Evolutionary conservation across 1,139 yeast species (phyloP), one percentile per base, ranked within the genome.

Genomic region (Nadsonia commutata): DNA sequence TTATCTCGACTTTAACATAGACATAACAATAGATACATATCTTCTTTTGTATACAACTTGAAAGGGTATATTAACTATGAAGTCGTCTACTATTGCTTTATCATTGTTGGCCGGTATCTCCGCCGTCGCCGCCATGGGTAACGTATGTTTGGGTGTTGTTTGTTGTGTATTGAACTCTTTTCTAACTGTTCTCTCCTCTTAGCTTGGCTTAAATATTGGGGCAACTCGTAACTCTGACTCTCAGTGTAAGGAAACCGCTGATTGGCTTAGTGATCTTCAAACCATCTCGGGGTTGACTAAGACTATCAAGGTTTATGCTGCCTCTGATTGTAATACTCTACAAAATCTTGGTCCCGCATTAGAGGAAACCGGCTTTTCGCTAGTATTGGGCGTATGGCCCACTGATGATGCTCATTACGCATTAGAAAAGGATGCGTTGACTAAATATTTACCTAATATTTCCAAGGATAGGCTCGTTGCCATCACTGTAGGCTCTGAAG

Each of bases 361-460:
- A 47, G 86, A 79, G 56, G 66, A 68, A 43, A 77, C 77, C 51
- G 83, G 85, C 44, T 81, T 86, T 71, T 68, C 72, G 57, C 63
- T 82, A 44, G 74, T 84, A 62, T 67, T 83, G 41, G 95, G 95
- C 63, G 71, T 86, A 55, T 85, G 95, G 95, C 95, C 95, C 61
- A 82, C 70, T 44, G 94, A 83, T 58, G 83, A 76, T 45, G 62
- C 76, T 44, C 93, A 83, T 61, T 85, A 71, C 58, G 65, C 62
- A 37, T 78, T 68, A 6, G 96, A 86, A 66, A 73, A 80, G 61
- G 57, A 61, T 31, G 94, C 95, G 38, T 70, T 85, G 57, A 54
- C 67, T 50, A 49, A 64, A n/a, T 78, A 79, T 63, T 72, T 86
- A 62, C 94, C 95, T 54, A 65, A 57, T 37, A 70, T 84, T 51